phyloP scores from a whole-genome alignment of 2,329 filamentous ascomycete genomes.

The Nemania diffusa region DNA sequence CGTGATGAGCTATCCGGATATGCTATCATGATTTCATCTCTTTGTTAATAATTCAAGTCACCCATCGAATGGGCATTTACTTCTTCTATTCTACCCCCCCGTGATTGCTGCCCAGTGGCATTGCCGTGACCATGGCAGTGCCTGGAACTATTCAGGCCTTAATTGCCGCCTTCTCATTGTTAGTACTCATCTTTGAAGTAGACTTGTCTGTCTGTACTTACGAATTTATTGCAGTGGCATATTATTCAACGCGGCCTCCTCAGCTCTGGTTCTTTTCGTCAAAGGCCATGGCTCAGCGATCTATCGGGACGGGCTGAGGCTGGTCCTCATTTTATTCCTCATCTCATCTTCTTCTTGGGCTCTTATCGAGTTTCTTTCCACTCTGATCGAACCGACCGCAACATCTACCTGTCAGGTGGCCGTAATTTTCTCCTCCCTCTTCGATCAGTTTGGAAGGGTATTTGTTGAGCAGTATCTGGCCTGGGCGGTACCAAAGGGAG shows the following conservation, averaged over 20 bases:
- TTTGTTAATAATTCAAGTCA: slow-evolving; percentile 21
- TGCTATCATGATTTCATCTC: slow-evolving; percentile 30
- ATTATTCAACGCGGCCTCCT: slow-evolving; percentile 63
- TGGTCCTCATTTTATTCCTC: slow-evolving; percentile 69
- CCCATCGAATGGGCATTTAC: slow-evolving; percentile 32
- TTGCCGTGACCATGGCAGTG: slow-evolving; percentile 56
- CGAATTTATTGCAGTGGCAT: slow-evolving; percentile 56
- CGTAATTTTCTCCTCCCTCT: slow-evolving; percentile 62
- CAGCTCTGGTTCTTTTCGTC: slow-evolving; percentile 57
- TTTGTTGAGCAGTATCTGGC: slow-evolving; percentile 65
- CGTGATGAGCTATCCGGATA: slow-evolving; percentile 28
- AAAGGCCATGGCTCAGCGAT: slow-evolving; percentile 61
- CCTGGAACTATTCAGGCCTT: slow-evolving; percentile 59
- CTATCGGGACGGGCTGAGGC: slow-evolving; percentile 69
- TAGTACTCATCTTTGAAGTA: slow-evolving; percentile 46
- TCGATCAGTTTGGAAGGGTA: slow-evolving; percentile 67
- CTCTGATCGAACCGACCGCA: slow-evolving; percentile 57
- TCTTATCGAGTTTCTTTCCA: slow-evolving; percentile 61
- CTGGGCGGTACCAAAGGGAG: slow-evolving; percentile 59
- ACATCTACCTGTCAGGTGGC: slow-evolving; percentile 61
- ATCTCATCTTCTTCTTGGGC: slow-evolving; percentile 64
- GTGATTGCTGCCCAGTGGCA: slow-evolving; percentile 27
- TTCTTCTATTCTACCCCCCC: slow-evolving; percentile 28
- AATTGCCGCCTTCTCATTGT: slow-evolving; percentile 66
- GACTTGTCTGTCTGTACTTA: slow-evolving; percentile 42